phyloP scores from a whole-genome alignment of 1,284 basidiomycete genomes.

The Sporisorium reilianum region DNA sequence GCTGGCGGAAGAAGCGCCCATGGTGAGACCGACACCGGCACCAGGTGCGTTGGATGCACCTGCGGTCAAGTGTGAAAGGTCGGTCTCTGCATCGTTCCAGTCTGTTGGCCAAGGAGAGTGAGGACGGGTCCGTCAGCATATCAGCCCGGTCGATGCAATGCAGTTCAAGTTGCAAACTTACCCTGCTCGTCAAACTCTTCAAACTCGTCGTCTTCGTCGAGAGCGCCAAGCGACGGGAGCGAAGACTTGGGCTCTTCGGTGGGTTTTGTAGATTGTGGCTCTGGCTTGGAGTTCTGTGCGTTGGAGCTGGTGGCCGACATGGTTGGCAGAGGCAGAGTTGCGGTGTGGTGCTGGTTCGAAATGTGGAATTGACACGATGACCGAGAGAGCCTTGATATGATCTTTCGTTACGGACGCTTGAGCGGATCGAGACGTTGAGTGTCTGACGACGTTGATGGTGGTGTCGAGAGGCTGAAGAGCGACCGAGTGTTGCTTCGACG shows the following conservation, averaged over 20 bases:
- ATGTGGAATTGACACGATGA: not conserved
- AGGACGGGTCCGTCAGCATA: not conserved
- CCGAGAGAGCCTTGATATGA: not conserved
- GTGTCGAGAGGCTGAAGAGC: not conserved
- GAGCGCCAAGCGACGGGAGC: slow-evolving; percentile 62
- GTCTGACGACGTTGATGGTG: no score
- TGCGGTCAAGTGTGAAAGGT: slow-evolving; percentile 77
- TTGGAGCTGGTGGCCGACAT: slow-evolving; percentile 45
- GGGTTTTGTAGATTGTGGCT: slow-evolving; percentile 30
- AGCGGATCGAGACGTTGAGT: not conserved
- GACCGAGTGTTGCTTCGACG: slow-evolving; percentile 20
- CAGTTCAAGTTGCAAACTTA: slow-evolving; percentile 22
- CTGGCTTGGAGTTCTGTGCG: slow-evolving; percentile 33
- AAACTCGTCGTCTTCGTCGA: slow-evolving; percentile 69
- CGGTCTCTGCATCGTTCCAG: slow-evolving; percentile 85
- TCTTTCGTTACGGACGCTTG: not conserved
- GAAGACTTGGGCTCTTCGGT: slow-evolving; percentile 27
- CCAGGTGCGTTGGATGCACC: slow-evolving; percentile 39
- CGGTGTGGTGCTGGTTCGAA: slow-evolving; percentile 5
- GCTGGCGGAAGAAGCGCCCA: slow-evolving; percentile 46
- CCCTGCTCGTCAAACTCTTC: slow-evolving; percentile 68
- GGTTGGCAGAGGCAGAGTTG: slow-evolving; percentile 6
- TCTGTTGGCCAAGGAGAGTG: slow-evolving; percentile 72
- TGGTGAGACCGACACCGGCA: slow-evolving; percentile 46
- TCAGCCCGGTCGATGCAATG: not conserved